Evolutionary conservation across 371 early-diverging fungal species (phyloP).

Genomic region (Coemansia linderi): DNA sequence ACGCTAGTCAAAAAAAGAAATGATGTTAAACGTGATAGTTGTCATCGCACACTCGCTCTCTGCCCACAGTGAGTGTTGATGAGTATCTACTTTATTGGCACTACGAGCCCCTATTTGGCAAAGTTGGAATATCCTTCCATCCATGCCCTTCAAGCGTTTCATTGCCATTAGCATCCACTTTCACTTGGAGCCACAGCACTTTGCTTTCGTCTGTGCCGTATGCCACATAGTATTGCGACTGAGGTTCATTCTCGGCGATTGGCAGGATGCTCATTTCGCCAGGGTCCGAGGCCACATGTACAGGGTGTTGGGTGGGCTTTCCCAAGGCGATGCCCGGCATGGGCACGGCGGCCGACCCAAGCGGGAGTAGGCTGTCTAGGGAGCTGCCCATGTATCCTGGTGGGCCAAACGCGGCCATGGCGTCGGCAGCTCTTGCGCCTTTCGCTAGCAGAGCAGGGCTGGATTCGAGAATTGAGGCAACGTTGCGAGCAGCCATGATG

Average conservation of each 20-base stretch:
- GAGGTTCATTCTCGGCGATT: not conserved
- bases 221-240: slow-evolving; percentile 26
- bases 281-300: not conserved
- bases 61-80: not conserved
- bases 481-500: not conserved
- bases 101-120: not conserved
- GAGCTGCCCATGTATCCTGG: slow-evolving; percentile 24
- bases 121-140: not conserved
- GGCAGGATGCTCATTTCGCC: not conserved
- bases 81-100: not conserved
- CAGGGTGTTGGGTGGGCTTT: not conserved
- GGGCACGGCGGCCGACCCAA: slow-evolving; percentile 1
- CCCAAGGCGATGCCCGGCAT: slow-evolving; percentile 31
- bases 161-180: slow-evolving; percentile 14
- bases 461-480: not conserved
- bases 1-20: not conserved
- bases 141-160: slow-evolving; percentile 23
- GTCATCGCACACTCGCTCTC: not conserved
- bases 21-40: not conserved
- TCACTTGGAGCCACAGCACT: slow-evolving; percentile 42
- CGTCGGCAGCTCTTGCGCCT: not conserved
- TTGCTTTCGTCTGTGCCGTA: slow-evolving; percentile 14
- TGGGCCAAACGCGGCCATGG: slow-evolving; percentile 12
- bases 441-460: not conserved
- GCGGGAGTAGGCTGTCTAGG: slow-evolving; percentile 15